Evolutionary conservation across 257 asterid species (phyloP).

Genomic region (Solanum rostratum): DNA sequence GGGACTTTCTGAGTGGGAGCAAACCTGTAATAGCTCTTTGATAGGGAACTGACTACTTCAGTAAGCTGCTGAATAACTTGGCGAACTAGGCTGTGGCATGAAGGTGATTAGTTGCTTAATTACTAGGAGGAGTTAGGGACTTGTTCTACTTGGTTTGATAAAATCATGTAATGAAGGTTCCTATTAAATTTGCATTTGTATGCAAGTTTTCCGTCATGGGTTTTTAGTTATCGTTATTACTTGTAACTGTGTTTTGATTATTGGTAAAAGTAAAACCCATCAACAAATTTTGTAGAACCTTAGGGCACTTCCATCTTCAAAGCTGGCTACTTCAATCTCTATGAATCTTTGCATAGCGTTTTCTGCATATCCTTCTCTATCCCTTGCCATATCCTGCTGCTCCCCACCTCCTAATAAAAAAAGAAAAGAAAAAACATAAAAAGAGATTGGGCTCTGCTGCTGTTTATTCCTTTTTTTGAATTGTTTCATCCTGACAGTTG

Average conservation of each 20-base stretch:
- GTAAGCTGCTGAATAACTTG: not conserved
- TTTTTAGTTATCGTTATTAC: not conserved
- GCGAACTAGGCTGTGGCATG: not conserved
- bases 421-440: not conserved
- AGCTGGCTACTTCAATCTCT: not conserved
- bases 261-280: not conserved
- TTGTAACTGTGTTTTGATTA: not conserved
- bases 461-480: not conserved
- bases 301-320: not conserved
- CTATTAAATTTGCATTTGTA: not conserved
- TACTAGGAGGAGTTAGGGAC: not conserved
- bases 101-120: not conserved
- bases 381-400: not conserved
- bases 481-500: not conserved
- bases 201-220: not conserved
- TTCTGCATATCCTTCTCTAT: not conserved
- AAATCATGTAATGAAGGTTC: not conserved
- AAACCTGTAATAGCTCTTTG: not conserved
- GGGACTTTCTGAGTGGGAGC: not conserved
- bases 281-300: not conserved
- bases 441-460: not conserved
- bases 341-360: not conserved
- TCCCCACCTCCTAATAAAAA: not conserved
- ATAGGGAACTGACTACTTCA: not conserved
- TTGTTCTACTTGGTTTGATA: not conserved